Percentiles rank a stretch among this genome's conserved stretches.
These are phyloP conservation scores for Pyrenopolyporus hunteri DNA, from an alignment of 495 filamentous ascomycete genomes.

Conservation along the genomic window DNA sequence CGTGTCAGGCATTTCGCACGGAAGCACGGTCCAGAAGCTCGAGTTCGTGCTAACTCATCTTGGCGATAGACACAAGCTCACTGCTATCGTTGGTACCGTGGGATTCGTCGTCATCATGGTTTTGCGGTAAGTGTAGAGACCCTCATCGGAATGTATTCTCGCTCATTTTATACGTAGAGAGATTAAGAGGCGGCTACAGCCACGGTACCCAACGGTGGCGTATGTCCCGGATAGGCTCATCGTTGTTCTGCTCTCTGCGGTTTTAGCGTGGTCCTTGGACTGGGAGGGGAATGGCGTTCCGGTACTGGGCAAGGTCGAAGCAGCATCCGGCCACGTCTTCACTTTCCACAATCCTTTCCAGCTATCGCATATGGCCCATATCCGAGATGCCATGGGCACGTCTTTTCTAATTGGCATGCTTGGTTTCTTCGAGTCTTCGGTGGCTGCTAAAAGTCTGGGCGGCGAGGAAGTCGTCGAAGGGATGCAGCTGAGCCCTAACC, in stretches of 20 bases:
- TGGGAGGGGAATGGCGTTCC: conserved; percentile 85
- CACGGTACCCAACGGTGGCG: conserved; percentile 77
- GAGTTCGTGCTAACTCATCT: conserved; percentile 75
- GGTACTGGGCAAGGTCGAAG: conserved; percentile 80
- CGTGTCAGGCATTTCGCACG: conserved; percentile 68
- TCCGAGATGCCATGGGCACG: conserved; percentile 87
- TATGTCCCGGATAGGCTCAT: conserved; percentile 93
- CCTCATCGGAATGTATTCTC: neutral
- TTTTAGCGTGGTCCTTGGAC: conserved; percentile 75
- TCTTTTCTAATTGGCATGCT: conserved; percentile 93
- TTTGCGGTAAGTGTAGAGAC: conserved; percentile 58
- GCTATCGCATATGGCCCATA: conserved; percentile 72
- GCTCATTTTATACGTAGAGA: conserved; percentile 56
- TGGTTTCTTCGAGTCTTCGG: conserved; percentile 97
- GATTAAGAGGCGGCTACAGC: conserved; percentile 81
- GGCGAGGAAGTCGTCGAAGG: conserved; percentile 69
- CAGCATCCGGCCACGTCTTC: conserved; percentile 70
- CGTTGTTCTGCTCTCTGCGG: conserved; percentile 84
- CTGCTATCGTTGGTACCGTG: conserved; percentile 72
- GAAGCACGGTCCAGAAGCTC: conserved; percentile 83
- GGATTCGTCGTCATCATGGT: conserved; percentile 92
- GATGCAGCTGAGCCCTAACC: conserved; percentile 84
- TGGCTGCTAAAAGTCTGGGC: conserved; percentile 92
- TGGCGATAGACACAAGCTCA: conserved; percentile 70
- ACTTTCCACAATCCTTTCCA: conserved; percentile 86